phyloP scores from a whole-genome alignment of 768 basidiomycete genomes.

The Ramaria rubella region DNA sequence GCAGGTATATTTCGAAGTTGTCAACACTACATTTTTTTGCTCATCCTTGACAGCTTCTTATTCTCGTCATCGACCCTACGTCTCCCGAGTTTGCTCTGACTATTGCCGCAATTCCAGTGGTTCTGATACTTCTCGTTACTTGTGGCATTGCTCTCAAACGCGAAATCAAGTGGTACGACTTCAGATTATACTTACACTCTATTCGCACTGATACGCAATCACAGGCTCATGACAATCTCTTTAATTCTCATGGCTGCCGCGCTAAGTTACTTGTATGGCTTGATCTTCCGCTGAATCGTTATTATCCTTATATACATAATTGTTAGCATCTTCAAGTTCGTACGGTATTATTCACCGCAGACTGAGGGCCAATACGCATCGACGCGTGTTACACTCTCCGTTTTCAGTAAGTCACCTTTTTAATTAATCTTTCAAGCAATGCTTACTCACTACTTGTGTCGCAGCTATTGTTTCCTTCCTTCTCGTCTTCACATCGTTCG shows the following conservation, averaged over 20 bases:
- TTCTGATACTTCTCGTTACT: slow-evolving; percentile 56
- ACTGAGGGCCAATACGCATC: slow-evolving; percentile 51
- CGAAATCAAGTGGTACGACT: slow-evolving; percentile 68
- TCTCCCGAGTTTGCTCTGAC: slow-evolving; percentile 79
- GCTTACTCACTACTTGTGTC: neutral
- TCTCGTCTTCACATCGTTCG: slow-evolving; percentile 66
- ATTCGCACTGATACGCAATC: too few relatives aligned
- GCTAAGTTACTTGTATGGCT: slow-evolving; percentile 47
- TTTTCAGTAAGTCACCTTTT: slow-evolving; percentile 55
- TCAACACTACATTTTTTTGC: neutral
- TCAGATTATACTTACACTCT: neutral
- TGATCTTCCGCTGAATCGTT: neutral
- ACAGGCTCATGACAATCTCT: slow-evolving; percentile 65
- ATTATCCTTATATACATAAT: neutral
- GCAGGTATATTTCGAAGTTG: slow-evolving; percentile 43
- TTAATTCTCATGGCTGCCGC: slow-evolving; percentile 75
- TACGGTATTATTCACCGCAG: slow-evolving; percentile 66
- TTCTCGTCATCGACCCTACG: slow-evolving; percentile 57
- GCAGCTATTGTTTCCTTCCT: slow-evolving; percentile 75
- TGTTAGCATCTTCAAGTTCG: slow-evolving; percentile 62
- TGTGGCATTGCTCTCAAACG: slow-evolving; percentile 68
- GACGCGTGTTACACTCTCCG: slow-evolving; percentile 73
- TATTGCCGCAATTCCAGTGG: slow-evolving; percentile 75
- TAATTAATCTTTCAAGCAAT: neutral
- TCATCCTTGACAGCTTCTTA: slow-evolving; percentile 54